Evolutionary conservation across 106 monocot genomes (phyloP), one percentile per base, ranked within the genome.

Genomic region (Acorus calamus): DNA sequence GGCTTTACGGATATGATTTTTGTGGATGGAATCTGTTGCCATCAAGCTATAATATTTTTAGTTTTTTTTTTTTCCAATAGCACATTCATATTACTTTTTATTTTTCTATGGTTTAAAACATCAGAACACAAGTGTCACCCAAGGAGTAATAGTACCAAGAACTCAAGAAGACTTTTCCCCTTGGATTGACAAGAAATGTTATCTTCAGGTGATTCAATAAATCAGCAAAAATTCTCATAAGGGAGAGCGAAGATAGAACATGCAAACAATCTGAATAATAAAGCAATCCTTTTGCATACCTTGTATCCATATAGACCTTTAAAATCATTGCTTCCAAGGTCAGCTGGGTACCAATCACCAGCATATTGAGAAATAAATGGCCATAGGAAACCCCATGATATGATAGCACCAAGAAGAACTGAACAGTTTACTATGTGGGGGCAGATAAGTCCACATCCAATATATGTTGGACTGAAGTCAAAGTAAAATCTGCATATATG

Each of bases 381-480:
- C 96, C 96, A 96, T 54, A 96, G 87, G 53, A 96, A 74, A n/a
- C 96, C 91, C 96, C 96, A 96, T 42, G 96, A 96, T 77, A 96
- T 83, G 50, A 96, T 96, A 56, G 96, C 90, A 43, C 90, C 96
- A 69, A 96, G 65, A 57, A 96, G 80, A 59, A 87, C 76, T 7
- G 96, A 96, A 59, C 84, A 87, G 56, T 96, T 96, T 50, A 96
- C 96, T 55, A 96, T 96, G 70, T 96, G 82, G 6, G 96, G 90
- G 61, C 96, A 96, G 62, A 96, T 96, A 46, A 96, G 82, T 42
- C 96, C 96, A 66, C 87, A 87, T 55, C 96, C 96, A 67, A 96
- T 42, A 58, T 96, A 96, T 59, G 96, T 96, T 42, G 96, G 77
- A 68, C 87, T 87, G 65, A 96, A 96, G 53, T 96, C 96, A 85